Conservation (phyloP, 352 stramenopile genomes). For the Lagenidium sp. region DNA sequence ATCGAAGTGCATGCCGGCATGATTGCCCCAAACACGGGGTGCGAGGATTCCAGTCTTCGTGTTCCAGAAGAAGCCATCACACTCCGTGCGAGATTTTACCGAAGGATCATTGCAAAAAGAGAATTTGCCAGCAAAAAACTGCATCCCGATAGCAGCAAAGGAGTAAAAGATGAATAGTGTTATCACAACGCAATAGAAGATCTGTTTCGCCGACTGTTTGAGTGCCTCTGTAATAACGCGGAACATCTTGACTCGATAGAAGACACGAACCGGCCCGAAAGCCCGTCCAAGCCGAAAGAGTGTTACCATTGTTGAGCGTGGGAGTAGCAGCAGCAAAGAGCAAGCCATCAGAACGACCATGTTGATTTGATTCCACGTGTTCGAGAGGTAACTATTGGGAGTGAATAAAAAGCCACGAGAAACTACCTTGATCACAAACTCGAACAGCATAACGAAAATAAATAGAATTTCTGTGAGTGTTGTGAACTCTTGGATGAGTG, state of each 20-base stretch:
- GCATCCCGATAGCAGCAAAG: conserved; percentile 80
- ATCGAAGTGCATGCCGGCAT: conserved; percentile 75
- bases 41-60: conserved; percentile 37
- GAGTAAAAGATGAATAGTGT: conserved; percentile 78
- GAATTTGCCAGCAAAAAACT: conserved; percentile 76
- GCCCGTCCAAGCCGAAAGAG: conserved; percentile 68
- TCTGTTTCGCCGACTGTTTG: conserved; percentile 57
- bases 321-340: conserved; percentile 57
- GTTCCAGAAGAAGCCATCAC: conserved; percentile 61
- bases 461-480: conserved; percentile 66
- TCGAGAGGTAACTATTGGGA: conserved; percentile 70
- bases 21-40: conserved; percentile 73
- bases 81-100: conserved; percentile 32
- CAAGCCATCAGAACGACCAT: conserved; percentile 73
- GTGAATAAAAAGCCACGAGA: conserved; percentile 73
- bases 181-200: conserved; percentile 79
- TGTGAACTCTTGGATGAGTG: conserved; percentile 75
- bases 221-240: conserved; percentile 78
- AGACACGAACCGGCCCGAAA: conserved; percentile 77
- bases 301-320: conserved; percentile 63
- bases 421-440: conserved; percentile 81
- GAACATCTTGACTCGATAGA: conserved; percentile 81
- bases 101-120: conserved; percentile 70
- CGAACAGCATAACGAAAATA: conserved; percentile 61
- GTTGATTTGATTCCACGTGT: conserved; percentile 81